phyloP scores from a whole-genome alignment of 2,329 filamentous ascomycete genomes.

The Sordariomycetes sp. region DNA sequence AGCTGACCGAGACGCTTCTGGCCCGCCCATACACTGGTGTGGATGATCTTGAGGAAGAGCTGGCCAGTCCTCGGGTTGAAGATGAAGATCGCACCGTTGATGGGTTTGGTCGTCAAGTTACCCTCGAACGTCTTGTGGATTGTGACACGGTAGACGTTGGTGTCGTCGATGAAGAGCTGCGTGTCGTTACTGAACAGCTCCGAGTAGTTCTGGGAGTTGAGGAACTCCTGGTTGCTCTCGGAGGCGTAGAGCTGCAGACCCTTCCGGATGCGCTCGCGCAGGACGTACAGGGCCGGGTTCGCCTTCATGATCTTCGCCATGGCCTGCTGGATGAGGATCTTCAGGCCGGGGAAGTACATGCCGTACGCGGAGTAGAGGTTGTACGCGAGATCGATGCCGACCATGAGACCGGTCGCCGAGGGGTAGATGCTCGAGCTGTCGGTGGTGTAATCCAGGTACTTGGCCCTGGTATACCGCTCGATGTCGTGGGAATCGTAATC shows the following conservation, averaged over 20 bases:
- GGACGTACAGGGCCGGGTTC: slow-evolving; percentile 89
- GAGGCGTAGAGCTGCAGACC: slow-evolving; percentile 96
- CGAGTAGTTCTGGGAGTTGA: slow-evolving; percentile 99
- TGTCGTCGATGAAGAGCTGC: slow-evolving; percentile 97
- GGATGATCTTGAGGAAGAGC: slow-evolving; percentile 97
- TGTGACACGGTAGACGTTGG: slow-evolving; percentile 97
- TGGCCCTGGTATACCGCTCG: slow-evolving; percentile 91
- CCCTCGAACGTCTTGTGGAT: slow-evolving; percentile 99
- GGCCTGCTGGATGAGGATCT: slow-evolving; percentile 89
- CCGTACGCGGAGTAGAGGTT: slow-evolving; percentile 97
- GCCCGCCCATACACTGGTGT: slow-evolving; percentile 97
- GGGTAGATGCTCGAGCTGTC: slow-evolving; percentile 99
- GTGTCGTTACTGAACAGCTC: slow-evolving; percentile 99
- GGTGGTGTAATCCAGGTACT: slow-evolving; percentile 97
- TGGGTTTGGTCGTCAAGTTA: slow-evolving; percentile 97
- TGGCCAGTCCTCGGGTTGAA: slow-evolving; percentile 99
- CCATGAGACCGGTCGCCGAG: slow-evolving; percentile 92
- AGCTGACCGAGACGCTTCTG: slow-evolving; percentile 98
- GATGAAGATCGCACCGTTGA: slow-evolving; percentile 99
- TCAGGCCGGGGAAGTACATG: slow-evolving; percentile 96
- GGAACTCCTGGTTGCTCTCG: slow-evolving; percentile 97
- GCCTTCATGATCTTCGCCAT: slow-evolving; percentile 99
- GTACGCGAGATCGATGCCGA: slow-evolving; percentile 94
- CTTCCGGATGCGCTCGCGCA: slow-evolving; percentile 96
- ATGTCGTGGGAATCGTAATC: slow-evolving; percentile 99